Conservation (phyloP, 164 flowering plant genomes). For the Piper betle region DNA sequence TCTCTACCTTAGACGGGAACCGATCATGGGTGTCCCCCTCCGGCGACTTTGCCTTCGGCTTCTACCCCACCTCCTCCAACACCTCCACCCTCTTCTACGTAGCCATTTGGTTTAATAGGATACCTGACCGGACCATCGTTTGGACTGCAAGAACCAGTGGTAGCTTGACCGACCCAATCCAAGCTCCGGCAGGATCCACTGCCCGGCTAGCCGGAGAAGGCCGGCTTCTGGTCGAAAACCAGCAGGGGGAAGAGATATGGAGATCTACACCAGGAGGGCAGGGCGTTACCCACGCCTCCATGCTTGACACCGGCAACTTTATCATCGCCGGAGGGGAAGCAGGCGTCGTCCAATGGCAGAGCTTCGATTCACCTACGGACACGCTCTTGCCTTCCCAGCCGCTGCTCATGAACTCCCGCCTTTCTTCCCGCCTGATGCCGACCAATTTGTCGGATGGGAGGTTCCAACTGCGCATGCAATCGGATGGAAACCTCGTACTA, state of each 20-base stretch:
- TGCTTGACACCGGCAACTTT: too few species aligned
- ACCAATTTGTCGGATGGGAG: too few species aligned
- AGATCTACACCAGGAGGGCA: background rate
- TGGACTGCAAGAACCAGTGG: conserved; percentile 19
- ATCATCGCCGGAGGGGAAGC: too few species aligned
- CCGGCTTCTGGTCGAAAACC: conserved; percentile 10
- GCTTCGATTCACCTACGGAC: too few species aligned
- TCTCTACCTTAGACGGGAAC: conserved; percentile 6
- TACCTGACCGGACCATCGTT: conserved; percentile 14
- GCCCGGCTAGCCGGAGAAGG: conserved; percentile 8
- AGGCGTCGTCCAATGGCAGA: too few species aligned
- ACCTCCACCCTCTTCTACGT: conserved; percentile 5
- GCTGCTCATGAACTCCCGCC: too few species aligned
- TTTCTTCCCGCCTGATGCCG: too few species aligned
- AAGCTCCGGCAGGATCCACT: conserved; percentile 7
- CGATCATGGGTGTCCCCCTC: conserved; percentile 19
- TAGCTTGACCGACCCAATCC: conserved; percentile 14
- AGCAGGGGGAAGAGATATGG: conserved; percentile 1
- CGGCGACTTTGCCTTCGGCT: conserved; percentile 25
- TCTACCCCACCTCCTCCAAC: conserved; percentile 11
- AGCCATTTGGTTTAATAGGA: conserved; percentile 23
- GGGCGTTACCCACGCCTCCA: too few species aligned
- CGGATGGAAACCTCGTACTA: too few species aligned
- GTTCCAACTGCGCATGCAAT: too few species aligned
- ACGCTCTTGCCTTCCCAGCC: too few species aligned